Evolutionary conservation across 2,329 filamentous ascomycete species (phyloP), one percentile per base, ranked within the genome.

Genomic region (Orbilia javanica): DNA sequence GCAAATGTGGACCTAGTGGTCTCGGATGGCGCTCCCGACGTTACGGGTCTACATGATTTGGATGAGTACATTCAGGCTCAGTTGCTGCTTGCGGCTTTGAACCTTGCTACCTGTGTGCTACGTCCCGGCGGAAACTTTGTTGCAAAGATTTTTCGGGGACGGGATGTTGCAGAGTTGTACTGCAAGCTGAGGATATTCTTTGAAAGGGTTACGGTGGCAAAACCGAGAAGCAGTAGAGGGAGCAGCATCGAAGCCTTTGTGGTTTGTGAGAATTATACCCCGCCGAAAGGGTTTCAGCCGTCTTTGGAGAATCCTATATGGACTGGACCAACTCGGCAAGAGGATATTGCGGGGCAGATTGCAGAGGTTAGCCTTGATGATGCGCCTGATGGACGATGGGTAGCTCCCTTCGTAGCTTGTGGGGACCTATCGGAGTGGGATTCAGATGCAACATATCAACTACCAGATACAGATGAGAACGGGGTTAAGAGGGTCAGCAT

Each of bases 61-160:
- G 96, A 99, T 84, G 98, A 98, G 81, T 99, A 99, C 85, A 93
- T 99, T 18, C 96, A 99, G 85, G 94, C 93, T 7, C 96, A 98
- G 85, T 88, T 99, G 7, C 90, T 99, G 62, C 97, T 96, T 84
- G 93, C 95, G 0, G 96, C 96, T 0, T 88, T 99, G 20, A 97
- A 97, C 84, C 89, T 99, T 1, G 94, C 96, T 0, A 89, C 97
- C 11, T 97, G 95, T 83, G 94, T 99, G 11, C 88, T 99, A 22
- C 92, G 92, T 76, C 94, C 94, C 0, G 96, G 96, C 50, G 96
- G 96, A 79, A 97, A 93, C 82, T 99, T 99, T 82, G 95, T 99
- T 6, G 96, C 96, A 76, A 99, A 99, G 86, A 97, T 99, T 79
- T 99, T 99, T 86, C 87, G 96, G 15, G 94, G 93, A 15, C 91